These are phyloP conservation scores for Astrothelium macrocarpum DNA, from an alignment of 495 filamentous ascomycete genomes.

Conservation along the genomic window DNA sequence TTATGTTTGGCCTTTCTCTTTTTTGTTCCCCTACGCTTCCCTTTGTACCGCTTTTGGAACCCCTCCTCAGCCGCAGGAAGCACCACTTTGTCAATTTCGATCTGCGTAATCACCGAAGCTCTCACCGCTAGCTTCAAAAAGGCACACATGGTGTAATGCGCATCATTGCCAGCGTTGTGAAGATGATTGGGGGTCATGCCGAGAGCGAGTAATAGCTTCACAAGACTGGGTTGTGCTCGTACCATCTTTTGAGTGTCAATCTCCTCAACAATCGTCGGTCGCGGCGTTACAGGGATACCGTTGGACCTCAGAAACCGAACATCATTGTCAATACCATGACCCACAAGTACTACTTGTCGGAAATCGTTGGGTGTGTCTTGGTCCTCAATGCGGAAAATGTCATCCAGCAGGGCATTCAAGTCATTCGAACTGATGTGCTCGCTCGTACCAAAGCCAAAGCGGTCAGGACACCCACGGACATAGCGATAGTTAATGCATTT, in stretches of 20 bases:
- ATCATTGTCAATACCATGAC: background rate
- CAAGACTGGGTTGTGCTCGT: background rate
- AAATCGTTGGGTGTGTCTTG: constrained; percentile 4
- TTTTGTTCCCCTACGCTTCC: background rate
- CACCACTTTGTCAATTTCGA: background rate
- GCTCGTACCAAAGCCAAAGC: constrained; percentile 1
- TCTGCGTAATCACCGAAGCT: background rate
- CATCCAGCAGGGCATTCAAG: constrained; percentile 42
- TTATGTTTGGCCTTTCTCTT: background rate
- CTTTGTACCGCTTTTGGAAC: background rate
- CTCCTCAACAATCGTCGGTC: background rate
- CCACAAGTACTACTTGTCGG: constrained; percentile 1
- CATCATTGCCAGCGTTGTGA: constrained; percentile 8
- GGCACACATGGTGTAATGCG: background rate
- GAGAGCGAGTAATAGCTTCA: background rate
- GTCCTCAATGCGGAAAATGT: background rate
- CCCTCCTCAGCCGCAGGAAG: background rate
- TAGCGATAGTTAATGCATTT: background rate
- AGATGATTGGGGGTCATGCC: background rate
- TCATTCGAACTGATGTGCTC: background rate
- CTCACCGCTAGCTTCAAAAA: background rate
- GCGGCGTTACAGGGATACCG: constrained; percentile 23
- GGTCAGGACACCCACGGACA: constrained; percentile 5
- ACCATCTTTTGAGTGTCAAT: background rate
- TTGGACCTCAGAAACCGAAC: constrained; percentile 20